Conservation (phyloP, 2,329 filamentous ascomycete genomes). For the Cladobotryum mycophilum region DNA sequence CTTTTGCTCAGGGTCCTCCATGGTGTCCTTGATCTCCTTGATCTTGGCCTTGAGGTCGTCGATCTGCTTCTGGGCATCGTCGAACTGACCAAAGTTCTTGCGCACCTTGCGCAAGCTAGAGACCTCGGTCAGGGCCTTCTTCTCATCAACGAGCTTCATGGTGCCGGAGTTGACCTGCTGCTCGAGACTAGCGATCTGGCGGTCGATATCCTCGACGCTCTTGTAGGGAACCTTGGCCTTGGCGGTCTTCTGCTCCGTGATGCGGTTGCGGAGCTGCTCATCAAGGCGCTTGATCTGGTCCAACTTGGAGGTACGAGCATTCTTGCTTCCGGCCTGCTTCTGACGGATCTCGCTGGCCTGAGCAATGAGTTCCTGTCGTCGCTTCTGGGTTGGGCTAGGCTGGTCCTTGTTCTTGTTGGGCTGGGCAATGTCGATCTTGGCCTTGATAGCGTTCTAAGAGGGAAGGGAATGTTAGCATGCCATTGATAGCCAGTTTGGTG, state of each 20-base stretch:
- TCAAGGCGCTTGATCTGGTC: constrained; percentile 93
- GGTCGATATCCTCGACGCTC: constrained; percentile 79
- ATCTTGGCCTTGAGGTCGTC: constrained; percentile 83
- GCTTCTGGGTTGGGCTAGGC: constrained; percentile 73
- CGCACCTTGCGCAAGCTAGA: constrained; percentile 77
- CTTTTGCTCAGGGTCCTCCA: constrained; percentile 89
- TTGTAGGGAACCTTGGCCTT: constrained; percentile 79
- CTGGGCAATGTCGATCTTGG: constrained; percentile 77
- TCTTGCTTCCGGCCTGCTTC: constrained; percentile 84
- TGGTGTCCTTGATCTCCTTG: constrained; percentile 76
- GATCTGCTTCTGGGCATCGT: constrained; percentile 81
- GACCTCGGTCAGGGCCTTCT: constrained; percentile 82
- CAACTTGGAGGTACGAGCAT: constrained; percentile 66
- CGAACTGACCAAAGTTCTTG: constrained; percentile 84
- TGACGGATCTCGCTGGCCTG: constrained; percentile 79
- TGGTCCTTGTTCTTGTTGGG: constrained; percentile 70
- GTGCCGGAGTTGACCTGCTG: constrained; percentile 80
- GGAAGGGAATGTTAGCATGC: neutral
- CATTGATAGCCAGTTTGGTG: neutral
- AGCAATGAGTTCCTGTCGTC: constrained; percentile 75
- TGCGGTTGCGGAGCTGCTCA: constrained; percentile 77
- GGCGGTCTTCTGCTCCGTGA: constrained; percentile 80
- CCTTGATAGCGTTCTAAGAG: constrained; percentile 71
- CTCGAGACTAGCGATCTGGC: constrained; percentile 72
- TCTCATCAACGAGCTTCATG: constrained; percentile 96